Percentiles rank a stretch among this genome's conserved stretches.
These are phyloP conservation scores for Xylariomycetidae sp. DNA, from an alignment of 2,329 filamentous ascomycete species.

Conservation along the genomic window DNA sequence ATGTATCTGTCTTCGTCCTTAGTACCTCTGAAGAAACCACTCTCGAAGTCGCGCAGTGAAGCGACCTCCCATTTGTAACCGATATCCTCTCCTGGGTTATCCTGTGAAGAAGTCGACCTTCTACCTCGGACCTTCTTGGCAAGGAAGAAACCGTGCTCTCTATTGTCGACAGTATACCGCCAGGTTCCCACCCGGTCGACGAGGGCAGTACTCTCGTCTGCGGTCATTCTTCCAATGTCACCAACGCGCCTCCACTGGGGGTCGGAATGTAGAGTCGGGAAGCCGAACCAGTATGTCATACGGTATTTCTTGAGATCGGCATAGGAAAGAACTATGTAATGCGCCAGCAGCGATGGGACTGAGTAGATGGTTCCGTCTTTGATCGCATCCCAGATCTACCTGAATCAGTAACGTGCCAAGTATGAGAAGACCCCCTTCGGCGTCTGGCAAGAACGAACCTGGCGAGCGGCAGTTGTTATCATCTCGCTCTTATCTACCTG, in stretches of 20 bases:
- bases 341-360: slow-evolving; percentile 83
- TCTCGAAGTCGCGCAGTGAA: slow-evolving; percentile 73
- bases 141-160: slow-evolving; percentile 95
- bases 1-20: slow-evolving; percentile 73
- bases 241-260: slow-evolving; percentile 69
- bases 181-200: slow-evolving; percentile 84
- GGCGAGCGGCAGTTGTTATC: slow-evolving; percentile 72
- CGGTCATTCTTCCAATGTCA: slow-evolving; percentile 50
- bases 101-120: slow-evolving; percentile 32
- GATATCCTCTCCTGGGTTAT: slow-evolving; percentile 50
- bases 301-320: slow-evolving; percentile 97
- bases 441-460: slow-evolving; percentile 56
- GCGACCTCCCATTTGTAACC: slow-evolving; percentile 74
- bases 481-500: slow-evolving; percentile 75
- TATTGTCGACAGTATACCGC: slow-evolving; percentile 73
- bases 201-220: slow-evolving; percentile 70
- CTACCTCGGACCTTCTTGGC: slow-evolving; percentile 64
- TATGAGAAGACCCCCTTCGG: too few relatives aligned
- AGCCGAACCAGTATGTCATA: slow-evolving; percentile 98
- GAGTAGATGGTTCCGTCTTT: slow-evolving; percentile 95
- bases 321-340: slow-evolving; percentile 85
- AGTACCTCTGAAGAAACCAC: slow-evolving; percentile 76
- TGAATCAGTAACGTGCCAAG: slow-evolving; percentile 20
- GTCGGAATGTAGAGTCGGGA: slow-evolving; percentile 86
- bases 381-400: slow-evolving; percentile 97